Evolutionary conservation across 2,329 filamentous ascomycete species (phyloP), one percentile per base, ranked within the genome.

Genomic region (Fusarium sambucinum): DNA sequence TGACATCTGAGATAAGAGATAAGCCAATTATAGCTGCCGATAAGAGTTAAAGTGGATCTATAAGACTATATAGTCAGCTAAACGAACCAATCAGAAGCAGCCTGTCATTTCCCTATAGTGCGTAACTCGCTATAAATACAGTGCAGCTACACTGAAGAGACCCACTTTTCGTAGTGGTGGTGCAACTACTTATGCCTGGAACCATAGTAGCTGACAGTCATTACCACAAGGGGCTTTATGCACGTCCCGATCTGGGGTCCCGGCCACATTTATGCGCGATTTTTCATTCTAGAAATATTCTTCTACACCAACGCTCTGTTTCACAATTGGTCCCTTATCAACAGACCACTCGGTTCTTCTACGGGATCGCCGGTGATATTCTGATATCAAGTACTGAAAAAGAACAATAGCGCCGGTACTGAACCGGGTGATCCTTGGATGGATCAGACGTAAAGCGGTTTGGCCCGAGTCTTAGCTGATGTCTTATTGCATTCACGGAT

Each of bases 201-300:
- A 29, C 29, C 29, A 29, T 29, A 29, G 29, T 12, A 38, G 21
- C 37, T 57, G 50, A 52, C 38, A 42, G 50, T 35, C 38, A 42
- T 5, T 30, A 14, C 7, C 30, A 9, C 14, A 37, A 37, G 40
- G 29, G 29, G 25, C 16, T 19, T 45, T 41, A 62, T 64, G 59
- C 61, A 64, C 61, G 59, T 64, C 59, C 59, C 52, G 17, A 23
- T 4, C 16, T 3, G 19, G 52, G 59, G 54, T 29, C 58, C 41
- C n/a, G 21, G 23, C 58, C 17, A 42, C 25, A 19, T 58, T 57
- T 57, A 50, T 67, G 63, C 63, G 63, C 63, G 48, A 67, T 67
- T 67, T 66, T 27, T 51, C 40, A 68, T 68, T 67, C 63, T 64
- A 54, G 62, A 65, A 46, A 23, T 56, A 14, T 63, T 59, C 35